Percentiles rank a stretch among this genome's conserved stretches.
Evolutionary conservation across 2,329 filamentous ascomycete genomes (phyloP).

Genomic region (Trichoderma brevicompactum): DNA sequence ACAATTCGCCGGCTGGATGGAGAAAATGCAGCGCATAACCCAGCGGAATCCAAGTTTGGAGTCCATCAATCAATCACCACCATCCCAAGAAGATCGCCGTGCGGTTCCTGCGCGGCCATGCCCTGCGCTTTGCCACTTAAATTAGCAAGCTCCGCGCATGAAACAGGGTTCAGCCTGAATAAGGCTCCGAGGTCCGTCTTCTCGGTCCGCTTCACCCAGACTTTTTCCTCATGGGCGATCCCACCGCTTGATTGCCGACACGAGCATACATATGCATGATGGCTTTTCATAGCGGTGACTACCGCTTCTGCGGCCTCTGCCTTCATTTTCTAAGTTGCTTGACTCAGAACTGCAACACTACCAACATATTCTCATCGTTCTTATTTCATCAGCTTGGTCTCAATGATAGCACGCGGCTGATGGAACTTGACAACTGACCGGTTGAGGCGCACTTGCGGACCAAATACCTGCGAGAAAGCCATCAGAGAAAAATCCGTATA

Average conservation of each 20-base stretch:
- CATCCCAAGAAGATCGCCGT: background rate
- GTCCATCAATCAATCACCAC: constrained; percentile 17
- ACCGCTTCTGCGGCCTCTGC: background rate
- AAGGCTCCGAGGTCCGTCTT: background rate
- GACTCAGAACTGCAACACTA: background rate
- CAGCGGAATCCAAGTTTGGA: constrained; percentile 16
- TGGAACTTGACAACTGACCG: background rate
- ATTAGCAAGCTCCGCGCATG: background rate
- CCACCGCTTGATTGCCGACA: background rate
- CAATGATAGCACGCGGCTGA: background rate
- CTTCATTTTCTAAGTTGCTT: background rate
- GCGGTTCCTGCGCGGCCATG: constrained; percentile 6
- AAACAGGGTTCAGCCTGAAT: background rate
- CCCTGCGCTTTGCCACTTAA: background rate
- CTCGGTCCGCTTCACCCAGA: background rate
- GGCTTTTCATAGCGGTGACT: background rate
- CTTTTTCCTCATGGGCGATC: background rate
- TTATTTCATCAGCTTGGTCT: background rate
- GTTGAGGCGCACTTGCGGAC: background rate
- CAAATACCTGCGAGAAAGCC: too few species aligned
- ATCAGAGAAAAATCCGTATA: too few species aligned
- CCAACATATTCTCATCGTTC: background rate
- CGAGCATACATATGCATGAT: background rate
- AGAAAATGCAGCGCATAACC: background rate
- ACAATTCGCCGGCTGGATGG: background rate